phyloP scores from a whole-genome alignment of 192 early-diverging fungal species.

The Linderina pennispora region DNA sequence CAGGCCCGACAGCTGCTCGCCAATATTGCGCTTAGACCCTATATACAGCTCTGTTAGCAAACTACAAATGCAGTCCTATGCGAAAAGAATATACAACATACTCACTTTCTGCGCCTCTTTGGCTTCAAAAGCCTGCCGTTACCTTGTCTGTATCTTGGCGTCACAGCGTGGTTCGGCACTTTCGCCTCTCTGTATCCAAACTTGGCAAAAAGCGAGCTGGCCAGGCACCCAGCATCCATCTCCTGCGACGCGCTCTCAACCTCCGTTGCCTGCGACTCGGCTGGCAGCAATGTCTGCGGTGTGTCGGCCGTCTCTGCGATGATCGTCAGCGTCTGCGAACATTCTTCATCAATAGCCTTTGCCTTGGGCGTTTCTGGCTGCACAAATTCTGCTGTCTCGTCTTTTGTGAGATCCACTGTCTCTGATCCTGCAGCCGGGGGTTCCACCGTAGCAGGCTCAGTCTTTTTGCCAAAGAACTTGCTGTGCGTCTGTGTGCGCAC shows the following conservation, averaged over 20 bases:
- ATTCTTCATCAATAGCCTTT: too few relatives aligned
- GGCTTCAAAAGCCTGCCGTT: neutral
- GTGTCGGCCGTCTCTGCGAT: neutral
- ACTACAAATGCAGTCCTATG: too few relatives aligned
- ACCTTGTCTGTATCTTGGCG: conserved; percentile 8
- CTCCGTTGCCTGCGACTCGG: neutral
- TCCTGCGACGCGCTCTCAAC: too few relatives aligned
- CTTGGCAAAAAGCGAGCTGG: conserved; percentile 7
- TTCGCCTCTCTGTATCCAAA: neutral
- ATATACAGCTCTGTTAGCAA: too few relatives aligned
- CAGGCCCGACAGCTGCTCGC: too few relatives aligned
- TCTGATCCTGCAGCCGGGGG: too few relatives aligned
- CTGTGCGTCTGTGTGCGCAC: conserved; percentile 19
- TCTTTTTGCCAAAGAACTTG: conserved; percentile 32
- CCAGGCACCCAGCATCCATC: too few relatives aligned
- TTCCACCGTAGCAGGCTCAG: too few relatives aligned
- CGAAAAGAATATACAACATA: too few relatives aligned
- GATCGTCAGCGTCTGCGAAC: conserved; percentile 4
- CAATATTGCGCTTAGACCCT: too few relatives aligned
- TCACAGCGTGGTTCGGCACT: neutral
- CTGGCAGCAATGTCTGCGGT: neutral
- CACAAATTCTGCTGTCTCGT: neutral
- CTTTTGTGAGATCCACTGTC: too few relatives aligned
- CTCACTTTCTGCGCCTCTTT: neutral
- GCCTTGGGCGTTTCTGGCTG: conserved; percentile 1